Base-by-base conservation (phyloP, 371 early-diverging fungal genomes). In the Actinomortierella wolfii region DNA sequence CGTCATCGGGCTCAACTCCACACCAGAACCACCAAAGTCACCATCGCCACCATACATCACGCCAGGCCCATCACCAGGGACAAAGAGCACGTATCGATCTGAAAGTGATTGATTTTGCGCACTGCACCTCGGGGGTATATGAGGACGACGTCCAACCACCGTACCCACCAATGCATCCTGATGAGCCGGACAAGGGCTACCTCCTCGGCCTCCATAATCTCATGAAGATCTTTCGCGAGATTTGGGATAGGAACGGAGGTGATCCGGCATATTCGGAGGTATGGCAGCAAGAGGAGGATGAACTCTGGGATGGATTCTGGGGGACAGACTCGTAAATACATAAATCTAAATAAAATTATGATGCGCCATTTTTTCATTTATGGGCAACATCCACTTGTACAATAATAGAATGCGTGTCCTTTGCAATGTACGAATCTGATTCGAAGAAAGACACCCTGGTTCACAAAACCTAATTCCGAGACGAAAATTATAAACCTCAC, bases 61-160 rank as follows among this genome's bases (percentile, higher is more conserved):
- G 3, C 9, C 18, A 25, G 25, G 23, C 28, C 0, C 51, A 23
- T 1, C 45, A 14, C 21, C 56, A n/a, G 40, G 29, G 24, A 24
- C 64, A 26, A 48, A 52, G 59, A 20, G 46, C 61, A 11, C 68
- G 83, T 42, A 86, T 92, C n/a, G 90, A 92, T 64, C 78, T 97
- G 11, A 88, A 92, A 48, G 93, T 96, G 74, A 96, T 97, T 62
- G 97, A 97, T 63, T 97, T 97, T 78, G 95, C 96, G 3, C 89
- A 95, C 61, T 94, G 93, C 57, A 83, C 84, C 1, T 46, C 74
- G 2, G 74, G 74, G 21, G 63, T 63, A 28, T 73, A 49, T 28
- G 67, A 67, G 26, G 51, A 67, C 46, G 67, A 57, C 15, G 44
- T 17, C n/a, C 59, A 63, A 57, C 74, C 74, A 28, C 74, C 84